phyloP scores from a whole-genome alignment of 805 yeast genomes.

The Helenozyma rhizophorensis region DNA sequence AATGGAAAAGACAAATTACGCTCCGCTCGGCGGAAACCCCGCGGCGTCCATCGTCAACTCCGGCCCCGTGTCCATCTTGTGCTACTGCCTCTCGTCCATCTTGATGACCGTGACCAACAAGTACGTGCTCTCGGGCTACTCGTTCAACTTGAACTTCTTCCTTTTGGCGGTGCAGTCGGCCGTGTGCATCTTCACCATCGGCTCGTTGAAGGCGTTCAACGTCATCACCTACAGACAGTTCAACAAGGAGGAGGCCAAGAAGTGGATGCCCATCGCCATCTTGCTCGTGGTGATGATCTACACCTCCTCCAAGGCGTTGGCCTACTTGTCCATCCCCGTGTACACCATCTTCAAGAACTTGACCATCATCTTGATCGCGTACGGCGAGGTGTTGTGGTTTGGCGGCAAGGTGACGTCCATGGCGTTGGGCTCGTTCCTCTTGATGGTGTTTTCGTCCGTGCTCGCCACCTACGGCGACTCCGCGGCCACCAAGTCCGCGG shows the following conservation, averaged over 20 bases:
- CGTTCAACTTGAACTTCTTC: conserved; percentile 79
- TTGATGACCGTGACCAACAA: conserved; percentile 97
- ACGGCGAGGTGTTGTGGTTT: conserved; percentile 97
- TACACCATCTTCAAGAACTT: conserved; percentile 97
- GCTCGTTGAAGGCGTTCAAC: conserved; percentile 66
- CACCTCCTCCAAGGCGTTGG: conserved; percentile 93
- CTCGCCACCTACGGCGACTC: conserved; percentile 91
- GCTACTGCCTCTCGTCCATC: conserved; percentile 91
- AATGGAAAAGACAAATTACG: conserved; percentile 33
- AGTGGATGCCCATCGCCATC: conserved; percentile 93
- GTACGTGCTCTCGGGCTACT: conserved; percentile 75
- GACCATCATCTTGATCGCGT: conserved; percentile 93
- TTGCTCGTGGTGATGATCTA: conserved; percentile 90
- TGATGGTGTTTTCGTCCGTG: conserved; percentile 94
- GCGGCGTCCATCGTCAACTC: conserved; percentile 42
- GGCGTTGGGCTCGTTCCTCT: conserved; percentile 82
- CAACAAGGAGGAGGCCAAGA: conserved; percentile 83
- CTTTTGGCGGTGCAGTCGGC: conserved; percentile 83
- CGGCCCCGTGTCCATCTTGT: conserved; percentile 65
- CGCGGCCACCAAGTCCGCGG: conserved; percentile 34
- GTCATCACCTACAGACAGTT: conserved; percentile 83
- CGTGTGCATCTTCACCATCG: conserved; percentile 75
- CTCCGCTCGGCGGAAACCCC: conserved; percentile 18
- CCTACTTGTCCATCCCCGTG: conserved; percentile 87
- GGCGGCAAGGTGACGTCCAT: conserved; percentile 87